Evolutionary conservation across 805 yeast species (phyloP).

Genomic region (Ogataea naganishii): DNA sequence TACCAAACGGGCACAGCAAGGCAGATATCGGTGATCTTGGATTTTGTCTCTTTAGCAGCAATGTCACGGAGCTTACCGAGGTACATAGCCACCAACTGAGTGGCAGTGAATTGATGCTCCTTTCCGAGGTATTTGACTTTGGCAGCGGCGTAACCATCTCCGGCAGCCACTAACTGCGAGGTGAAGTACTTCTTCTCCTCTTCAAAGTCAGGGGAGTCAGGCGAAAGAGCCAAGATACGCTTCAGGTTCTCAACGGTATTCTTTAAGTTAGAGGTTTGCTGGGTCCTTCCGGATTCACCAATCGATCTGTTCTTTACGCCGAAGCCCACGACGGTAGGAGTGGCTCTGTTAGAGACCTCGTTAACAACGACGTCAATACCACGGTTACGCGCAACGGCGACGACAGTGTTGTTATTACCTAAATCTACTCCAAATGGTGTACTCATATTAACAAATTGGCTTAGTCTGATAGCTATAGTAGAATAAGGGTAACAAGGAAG

Average conservation of each 20-base stretch:
- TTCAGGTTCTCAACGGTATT: slow-evolving; percentile 94
- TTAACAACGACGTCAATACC: slow-evolving; percentile 98
- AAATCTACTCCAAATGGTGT: slow-evolving; percentile 96
- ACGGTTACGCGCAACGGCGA: slow-evolving; percentile 96
- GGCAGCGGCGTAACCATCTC: slow-evolving; percentile 75
- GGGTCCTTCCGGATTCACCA: slow-evolving; percentile 94
- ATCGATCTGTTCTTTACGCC: slow-evolving; percentile 83
- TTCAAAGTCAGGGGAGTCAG: slow-evolving; percentile 67
- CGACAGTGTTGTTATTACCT: slow-evolving; percentile 89
- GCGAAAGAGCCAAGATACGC: slow-evolving; percentile 79
- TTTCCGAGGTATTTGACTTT: slow-evolving; percentile 81
- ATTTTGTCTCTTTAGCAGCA: slow-evolving; percentile 74
- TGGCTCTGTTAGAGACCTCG: slow-evolving; percentile 95
- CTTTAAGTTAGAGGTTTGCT: slow-evolving; percentile 92
- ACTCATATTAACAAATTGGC: slow-evolving; percentile 70
- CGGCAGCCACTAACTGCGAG: slow-evolving; percentile 57
- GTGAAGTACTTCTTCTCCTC: slow-evolving; percentile 70
- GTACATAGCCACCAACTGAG: slow-evolving; percentile 93
- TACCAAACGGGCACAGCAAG: slow-evolving; percentile 97
- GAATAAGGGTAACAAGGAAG: no score
- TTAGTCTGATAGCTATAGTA: no score
- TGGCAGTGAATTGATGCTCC: slow-evolving; percentile 69
- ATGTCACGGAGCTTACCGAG: slow-evolving; percentile 82
- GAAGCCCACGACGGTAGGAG: slow-evolving; percentile 85
- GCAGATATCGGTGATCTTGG: slow-evolving; percentile 77